These are phyloP conservation scores for Claviceps sp. DNA, from an alignment of 2,329 filamentous ascomycete genomes.

Conservation along the genomic window DNA sequence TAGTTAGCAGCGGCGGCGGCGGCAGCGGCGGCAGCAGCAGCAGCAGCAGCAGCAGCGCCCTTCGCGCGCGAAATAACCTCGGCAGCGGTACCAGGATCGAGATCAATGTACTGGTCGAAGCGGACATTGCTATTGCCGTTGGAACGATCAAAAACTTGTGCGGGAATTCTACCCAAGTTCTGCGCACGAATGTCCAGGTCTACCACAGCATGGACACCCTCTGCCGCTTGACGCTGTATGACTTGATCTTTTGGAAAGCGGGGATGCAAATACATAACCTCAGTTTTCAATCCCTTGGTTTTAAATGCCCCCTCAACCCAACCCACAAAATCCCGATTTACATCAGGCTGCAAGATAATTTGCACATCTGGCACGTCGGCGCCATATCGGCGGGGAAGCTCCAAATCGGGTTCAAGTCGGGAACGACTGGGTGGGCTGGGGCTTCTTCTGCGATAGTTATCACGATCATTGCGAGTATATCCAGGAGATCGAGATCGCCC, in stretches of 20 bases:
- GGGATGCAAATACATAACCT: conserved; percentile 68
- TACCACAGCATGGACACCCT: conserved; percentile 77
- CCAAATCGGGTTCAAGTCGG: conserved; percentile 42
- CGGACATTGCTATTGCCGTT: conserved; percentile 60
- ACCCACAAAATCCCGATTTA: conserved; percentile 65
- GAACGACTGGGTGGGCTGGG: conserved; percentile 48
- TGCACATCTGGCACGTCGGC: conserved; percentile 79
- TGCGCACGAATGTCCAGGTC: conserved; percentile 62
- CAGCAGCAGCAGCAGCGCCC: conserved; percentile 18
- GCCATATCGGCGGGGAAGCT: conserved; percentile 60
- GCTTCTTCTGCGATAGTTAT: conserved; percentile 53
- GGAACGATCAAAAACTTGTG: conserved; percentile 77
- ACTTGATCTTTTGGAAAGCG: conserved; percentile 65
- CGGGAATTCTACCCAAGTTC: conserved; percentile 55
- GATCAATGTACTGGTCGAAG: conserved; percentile 77
- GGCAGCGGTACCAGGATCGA: conserved; percentile 65
- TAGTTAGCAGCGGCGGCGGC: conserved; percentile 15
- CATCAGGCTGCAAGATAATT: conserved; percentile 66
- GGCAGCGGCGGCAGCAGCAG: conserved; percentile 14
- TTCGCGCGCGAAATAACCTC: conserved; percentile 69
- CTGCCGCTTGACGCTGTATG: conserved; percentile 72
- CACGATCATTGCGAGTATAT: conserved; percentile 28
- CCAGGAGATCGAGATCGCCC: conserved; percentile 58
- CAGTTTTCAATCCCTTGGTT: conserved; percentile 56
- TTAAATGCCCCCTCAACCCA: conserved; percentile 72